phyloP scores from a whole-genome alignment of 768 basidiomycete species.

The Crucibulum laeve region DNA sequence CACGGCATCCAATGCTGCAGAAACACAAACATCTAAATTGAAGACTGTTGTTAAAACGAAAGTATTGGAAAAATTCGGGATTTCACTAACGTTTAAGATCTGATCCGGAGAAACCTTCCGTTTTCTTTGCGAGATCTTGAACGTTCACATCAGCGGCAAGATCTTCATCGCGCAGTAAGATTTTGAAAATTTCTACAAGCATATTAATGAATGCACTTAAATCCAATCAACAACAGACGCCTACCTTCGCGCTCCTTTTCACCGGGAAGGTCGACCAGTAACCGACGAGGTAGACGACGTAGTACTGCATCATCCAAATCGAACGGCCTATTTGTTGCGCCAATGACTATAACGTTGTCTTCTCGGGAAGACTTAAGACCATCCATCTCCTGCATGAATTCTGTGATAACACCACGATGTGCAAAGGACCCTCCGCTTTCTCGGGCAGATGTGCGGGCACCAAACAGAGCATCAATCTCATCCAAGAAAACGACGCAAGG shows the following conservation, averaged over 20 bases:
- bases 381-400: constrained; percentile 98
- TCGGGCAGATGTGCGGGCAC: constrained; percentile 73
- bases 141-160: constrained; percentile 64
- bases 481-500: constrained; percentile 95
- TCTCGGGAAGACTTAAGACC: constrained; percentile 79
- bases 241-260: constrained; percentile 80
- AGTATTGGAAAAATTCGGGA: not conserved
- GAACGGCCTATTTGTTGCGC: constrained; percentile 90
- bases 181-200: constrained; percentile 75
- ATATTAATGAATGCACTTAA: constrained; percentile 5
- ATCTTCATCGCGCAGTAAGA: constrained; percentile 78
- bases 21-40: constrained; percentile 81
- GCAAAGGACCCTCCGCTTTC: constrained; percentile 79
- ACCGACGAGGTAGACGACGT: constrained; percentile 78
- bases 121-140: constrained; percentile 57
- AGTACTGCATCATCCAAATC: constrained; percentile 91
- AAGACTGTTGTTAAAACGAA: constrained; percentile 7
- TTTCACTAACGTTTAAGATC: constrained; percentile 81
- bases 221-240: constrained; percentile 13
- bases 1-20: constrained; percentile 86
- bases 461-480: constrained; percentile 91
- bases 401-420: constrained; percentile 84
- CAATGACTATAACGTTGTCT: constrained; percentile 84
- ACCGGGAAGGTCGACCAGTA: constrained; percentile 87
- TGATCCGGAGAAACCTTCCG: constrained; percentile 88